Evolutionary conservation across 2,329 filamentous ascomycete species (phyloP).

Genomic region (Penicillium frequentans): DNA sequence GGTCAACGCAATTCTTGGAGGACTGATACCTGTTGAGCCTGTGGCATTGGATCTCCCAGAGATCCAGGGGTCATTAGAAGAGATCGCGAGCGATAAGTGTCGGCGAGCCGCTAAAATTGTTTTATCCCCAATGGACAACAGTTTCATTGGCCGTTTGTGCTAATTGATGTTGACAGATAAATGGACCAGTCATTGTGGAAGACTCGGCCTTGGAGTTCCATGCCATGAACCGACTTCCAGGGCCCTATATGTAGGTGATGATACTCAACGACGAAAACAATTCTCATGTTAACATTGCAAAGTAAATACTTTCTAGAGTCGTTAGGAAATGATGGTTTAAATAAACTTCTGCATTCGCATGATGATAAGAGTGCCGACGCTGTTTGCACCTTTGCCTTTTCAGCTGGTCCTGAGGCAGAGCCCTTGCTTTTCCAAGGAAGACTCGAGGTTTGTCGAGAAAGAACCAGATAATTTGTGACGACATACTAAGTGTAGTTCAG

Average conservation of each 20-base stretch:
- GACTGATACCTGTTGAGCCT: slow-evolving; percentile 65
- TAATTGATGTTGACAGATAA: slow-evolving; percentile 50
- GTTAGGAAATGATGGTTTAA: slow-evolving; percentile 75
- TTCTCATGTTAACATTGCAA: neutral
- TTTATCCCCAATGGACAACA: neutral
- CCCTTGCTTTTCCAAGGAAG: slow-evolving; percentile 78
- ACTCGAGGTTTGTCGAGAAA: slow-evolving; percentile 13
- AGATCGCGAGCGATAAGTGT: slow-evolving; percentile 81
- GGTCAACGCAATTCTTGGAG: slow-evolving; percentile 76
- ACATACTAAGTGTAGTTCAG: slow-evolving; percentile 23
- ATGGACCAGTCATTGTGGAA: slow-evolving; percentile 82
- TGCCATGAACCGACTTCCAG: slow-evolving; percentile 76
- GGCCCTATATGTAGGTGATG: slow-evolving; percentile 73
- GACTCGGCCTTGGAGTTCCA: slow-evolving; percentile 87
- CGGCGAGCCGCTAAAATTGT: slow-evolving; percentile 63
- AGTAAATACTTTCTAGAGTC: slow-evolving; percentile 86
- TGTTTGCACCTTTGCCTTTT: slow-evolving; percentile 88
- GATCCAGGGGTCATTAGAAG: slow-evolving; percentile 81
- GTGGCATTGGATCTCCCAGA: slow-evolving; percentile 74
- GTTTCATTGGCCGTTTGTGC: neutral
- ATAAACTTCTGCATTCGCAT: slow-evolving; percentile 77
- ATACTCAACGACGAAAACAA: neutral
- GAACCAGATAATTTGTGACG: slow-evolving; percentile 56
- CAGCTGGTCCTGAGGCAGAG: slow-evolving; percentile 71
- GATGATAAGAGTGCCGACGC: slow-evolving; percentile 83